These are phyloP conservation scores for Wickerhamiella bombiphila DNA, from an alignment of 805 yeast species.

Conservation along the genomic window DNA sequence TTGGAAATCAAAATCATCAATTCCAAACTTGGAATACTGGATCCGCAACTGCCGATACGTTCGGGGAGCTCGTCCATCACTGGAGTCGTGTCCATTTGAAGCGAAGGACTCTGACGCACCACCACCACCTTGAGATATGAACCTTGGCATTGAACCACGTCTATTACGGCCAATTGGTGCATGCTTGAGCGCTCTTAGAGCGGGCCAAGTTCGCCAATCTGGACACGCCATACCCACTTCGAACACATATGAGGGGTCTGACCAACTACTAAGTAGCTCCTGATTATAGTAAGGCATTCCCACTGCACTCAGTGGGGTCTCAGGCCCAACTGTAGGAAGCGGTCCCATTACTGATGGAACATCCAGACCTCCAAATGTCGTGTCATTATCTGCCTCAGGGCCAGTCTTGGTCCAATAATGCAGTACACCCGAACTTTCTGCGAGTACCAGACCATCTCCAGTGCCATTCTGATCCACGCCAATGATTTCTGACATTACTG, in stretches of 20 bases:
- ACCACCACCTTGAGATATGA: slow-evolving; percentile 1
- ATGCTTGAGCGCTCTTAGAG: background rate
- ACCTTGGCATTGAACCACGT: slow-evolving; percentile 1
- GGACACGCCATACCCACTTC: slow-evolving; percentile 47
- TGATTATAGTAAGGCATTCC: slow-evolving; percentile 84
- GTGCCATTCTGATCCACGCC: slow-evolving; percentile 43
- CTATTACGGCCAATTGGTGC: background rate
- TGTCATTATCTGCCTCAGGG: slow-evolving; percentile 28
- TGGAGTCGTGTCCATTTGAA: slow-evolving; percentile 10
- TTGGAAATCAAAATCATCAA: slow-evolving; percentile 83
- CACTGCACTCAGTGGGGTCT: slow-evolving; percentile 45
- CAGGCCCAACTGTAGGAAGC: slow-evolving; percentile 10
- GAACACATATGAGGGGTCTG: slow-evolving; percentile 40
- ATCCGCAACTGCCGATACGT: slow-evolving; percentile 64
- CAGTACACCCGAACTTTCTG: slow-evolving; percentile 46
- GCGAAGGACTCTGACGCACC: background rate
- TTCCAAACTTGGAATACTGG: slow-evolving; percentile 78
- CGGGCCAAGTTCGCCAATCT: slow-evolving; percentile 7
- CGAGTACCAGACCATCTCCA: slow-evolving; percentile 64
- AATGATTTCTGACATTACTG: slow-evolving; percentile 33
- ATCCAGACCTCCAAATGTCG: slow-evolving; percentile 19
- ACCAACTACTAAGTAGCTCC: slow-evolving; percentile 68
- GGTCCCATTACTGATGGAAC: slow-evolving; percentile 21
- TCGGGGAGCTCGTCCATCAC: slow-evolving; percentile 41
- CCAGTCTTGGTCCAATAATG: slow-evolving; percentile 55